Evolutionary conservation across 1,139 yeast genomes (phyloP).

Genomic region (Suhomyces ambrosiae): DNA sequence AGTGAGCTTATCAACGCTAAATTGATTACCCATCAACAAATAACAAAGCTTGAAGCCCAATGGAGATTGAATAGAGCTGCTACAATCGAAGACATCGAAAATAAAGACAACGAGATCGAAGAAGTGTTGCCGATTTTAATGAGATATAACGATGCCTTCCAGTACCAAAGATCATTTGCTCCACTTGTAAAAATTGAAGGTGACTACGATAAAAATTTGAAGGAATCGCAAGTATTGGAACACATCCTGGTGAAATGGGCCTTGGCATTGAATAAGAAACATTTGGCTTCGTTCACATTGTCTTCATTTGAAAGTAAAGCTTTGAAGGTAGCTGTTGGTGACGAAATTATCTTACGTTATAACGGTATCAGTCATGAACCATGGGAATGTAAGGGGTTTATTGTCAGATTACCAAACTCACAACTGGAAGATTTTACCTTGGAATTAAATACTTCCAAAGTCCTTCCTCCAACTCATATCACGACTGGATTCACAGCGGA

Average conservation of each 20-base stretch:
- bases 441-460: conserved; percentile 53
- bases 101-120: conserved; percentile 53
- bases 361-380: conserved; percentile 50
- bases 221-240: conserved; percentile 79
- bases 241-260: conserved; percentile 79
- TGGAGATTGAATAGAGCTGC: conserved; percentile 79
- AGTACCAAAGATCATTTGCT: conserved; percentile 83
- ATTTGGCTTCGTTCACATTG: conserved; percentile 69
- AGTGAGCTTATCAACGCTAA: conserved; percentile 61
- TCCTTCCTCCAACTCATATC: conserved; percentile 54
- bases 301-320: conserved; percentile 68
- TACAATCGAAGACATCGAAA: conserved; percentile 59
- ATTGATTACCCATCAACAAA: conserved; percentile 63
- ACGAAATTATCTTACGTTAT: conserved; percentile 69
- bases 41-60: conserved; percentile 71
- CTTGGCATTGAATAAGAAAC: conserved; percentile 62
- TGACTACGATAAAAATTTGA: conserved; percentile 71
- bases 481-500: conserved; percentile 79
- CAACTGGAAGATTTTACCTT: conserved; percentile 71
- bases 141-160: conserved; percentile 81
- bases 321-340: conserved; percentile 82
- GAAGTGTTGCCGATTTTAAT: conserved; percentile 71
- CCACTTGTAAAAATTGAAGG: conserved; percentile 84
- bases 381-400: conserved; percentile 77
- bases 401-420: conserved; percentile 71